These are phyloP conservation scores for Earliella scabrosa DNA, from an alignment of 1,284 basidiomycete species.

Conservation along the genomic window DNA sequence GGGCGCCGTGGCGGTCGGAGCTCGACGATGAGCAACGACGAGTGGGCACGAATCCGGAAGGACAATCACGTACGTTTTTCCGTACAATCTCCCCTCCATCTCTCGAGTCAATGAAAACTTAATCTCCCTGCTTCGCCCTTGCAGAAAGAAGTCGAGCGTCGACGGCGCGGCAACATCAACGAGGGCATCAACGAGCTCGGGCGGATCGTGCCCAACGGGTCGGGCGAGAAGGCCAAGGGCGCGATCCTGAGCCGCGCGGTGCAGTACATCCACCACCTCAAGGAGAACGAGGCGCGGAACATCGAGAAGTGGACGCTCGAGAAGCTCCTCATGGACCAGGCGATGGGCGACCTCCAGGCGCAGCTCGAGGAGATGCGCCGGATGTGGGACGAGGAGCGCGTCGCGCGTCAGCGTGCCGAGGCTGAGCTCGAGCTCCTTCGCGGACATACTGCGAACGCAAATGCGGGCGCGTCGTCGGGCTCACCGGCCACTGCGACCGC, in stretches of 20 bases:
- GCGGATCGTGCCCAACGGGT: conserved; percentile 85
- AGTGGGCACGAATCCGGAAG: conserved; percentile 83
- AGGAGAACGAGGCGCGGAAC: conserved; percentile 88
- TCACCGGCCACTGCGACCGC: neutral
- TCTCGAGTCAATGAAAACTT: neutral
- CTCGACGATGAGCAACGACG: conserved; percentile 55
- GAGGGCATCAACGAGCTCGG: conserved; percentile 94
- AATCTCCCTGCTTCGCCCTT: conserved; percentile 1
- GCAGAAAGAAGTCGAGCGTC: conserved; percentile 96
- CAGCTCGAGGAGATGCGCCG: conserved; percentile 79
- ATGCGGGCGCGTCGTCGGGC: neutral
- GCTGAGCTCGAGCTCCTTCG: conserved; percentile 59
- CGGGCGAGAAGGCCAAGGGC: conserved; percentile 88
- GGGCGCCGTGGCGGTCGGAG: conserved; percentile 41
- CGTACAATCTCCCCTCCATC: neutral
- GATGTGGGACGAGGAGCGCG: conserved; percentile 74
- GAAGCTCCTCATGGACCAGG: conserved; percentile 91
- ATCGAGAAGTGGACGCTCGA: conserved; percentile 96
- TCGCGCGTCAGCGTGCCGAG: conserved; percentile 58
- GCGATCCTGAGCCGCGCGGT: conserved; percentile 86
- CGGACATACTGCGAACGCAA: conserved; percentile 26
- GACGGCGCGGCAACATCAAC: conserved; percentile 93
- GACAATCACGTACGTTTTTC: conserved; percentile 75
- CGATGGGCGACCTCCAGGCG: conserved; percentile 82
- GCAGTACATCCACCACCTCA: conserved; percentile 88